Percentiles rank a stretch among this genome's conserved stretches.
Conservation (phyloP, 75 land plant genomes). For the Cryptomeria japonica region DNA sequence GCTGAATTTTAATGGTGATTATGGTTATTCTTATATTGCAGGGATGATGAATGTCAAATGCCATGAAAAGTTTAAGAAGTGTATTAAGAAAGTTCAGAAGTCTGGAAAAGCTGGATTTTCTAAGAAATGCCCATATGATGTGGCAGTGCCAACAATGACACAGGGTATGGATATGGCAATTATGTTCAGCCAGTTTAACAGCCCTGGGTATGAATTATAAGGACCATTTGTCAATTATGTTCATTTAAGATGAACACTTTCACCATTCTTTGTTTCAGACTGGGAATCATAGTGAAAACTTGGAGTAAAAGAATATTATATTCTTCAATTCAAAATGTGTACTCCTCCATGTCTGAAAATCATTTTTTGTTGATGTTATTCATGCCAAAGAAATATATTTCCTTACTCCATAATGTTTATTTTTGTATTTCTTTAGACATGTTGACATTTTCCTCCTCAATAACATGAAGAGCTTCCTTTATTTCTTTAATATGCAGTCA, state of each 20-base stretch:
- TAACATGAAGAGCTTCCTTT: background rate
- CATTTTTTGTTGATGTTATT: background rate
- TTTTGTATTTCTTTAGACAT: background rate
- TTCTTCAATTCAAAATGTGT: background rate
- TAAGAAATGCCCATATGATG: conserved; percentile 57
- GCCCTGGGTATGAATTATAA: conserved; percentile 8
- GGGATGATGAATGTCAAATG: conserved; percentile 67
- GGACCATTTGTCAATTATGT: background rate
- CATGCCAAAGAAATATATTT: background rate
- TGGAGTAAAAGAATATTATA: background rate
- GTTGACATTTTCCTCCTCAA: background rate
- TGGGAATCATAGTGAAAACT: background rate
- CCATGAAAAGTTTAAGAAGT: conserved; percentile 86
- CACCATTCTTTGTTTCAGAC: background rate
- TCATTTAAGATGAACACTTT: background rate
- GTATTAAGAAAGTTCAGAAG: conserved; percentile 73
- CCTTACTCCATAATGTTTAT: background rate
- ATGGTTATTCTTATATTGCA: conserved; percentile 17
- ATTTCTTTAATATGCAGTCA: background rate
- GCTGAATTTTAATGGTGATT: background rate
- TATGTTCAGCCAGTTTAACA: conserved; percentile 58
- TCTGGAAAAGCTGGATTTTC: conserved; percentile 77
- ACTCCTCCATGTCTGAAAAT: background rate
- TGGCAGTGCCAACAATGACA: conserved; percentile 68
- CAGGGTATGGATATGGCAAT: conserved; percentile 91